A percentile compares a stretch with the other conserved stretches of the same genome.
Evolutionary conservation across 148 eudicot genomes (phyloP).

Genomic region (Persicaria maculosa): DNA sequence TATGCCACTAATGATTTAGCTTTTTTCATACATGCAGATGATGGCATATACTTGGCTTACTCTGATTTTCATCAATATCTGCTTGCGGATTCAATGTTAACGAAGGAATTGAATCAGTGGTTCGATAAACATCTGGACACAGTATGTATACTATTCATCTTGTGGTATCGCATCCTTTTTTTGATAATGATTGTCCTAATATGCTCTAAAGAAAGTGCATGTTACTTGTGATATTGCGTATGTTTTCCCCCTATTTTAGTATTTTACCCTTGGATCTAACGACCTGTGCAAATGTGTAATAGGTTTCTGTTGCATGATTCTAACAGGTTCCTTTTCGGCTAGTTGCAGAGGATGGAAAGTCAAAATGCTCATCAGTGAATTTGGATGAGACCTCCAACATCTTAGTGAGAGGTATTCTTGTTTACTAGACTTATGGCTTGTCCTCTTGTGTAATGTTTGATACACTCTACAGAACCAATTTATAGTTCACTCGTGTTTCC

Average conservation of each 20-base stretch:
- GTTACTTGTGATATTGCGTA: not conserved
- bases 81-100: slow-evolving; percentile 65
- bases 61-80: slow-evolving; percentile 84
- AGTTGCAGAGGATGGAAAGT: slow-evolving; percentile 96
- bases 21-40: slow-evolving; percentile 44
- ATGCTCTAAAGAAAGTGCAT: not conserved
- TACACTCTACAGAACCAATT: not conserved
- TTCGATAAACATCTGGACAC: slow-evolving; percentile 89
- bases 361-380: slow-evolving; percentile 87
- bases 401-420: slow-evolving; percentile 60
- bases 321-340: slow-evolving; percentile 82
- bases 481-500: not conserved
- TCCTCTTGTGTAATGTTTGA: not conserved
- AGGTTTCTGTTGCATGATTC: slow-evolving; percentile 14
- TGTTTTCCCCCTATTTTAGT: not conserved
- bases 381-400: slow-evolving; percentile 72
- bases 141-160: slow-evolving; percentile 32
- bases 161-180: not conserved
- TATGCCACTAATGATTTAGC: slow-evolving; percentile 14
- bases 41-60: slow-evolving; percentile 81
- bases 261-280: not conserved
- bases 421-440: not conserved
- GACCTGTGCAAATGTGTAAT: not conserved
- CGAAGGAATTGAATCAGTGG: slow-evolving; percentile 92
- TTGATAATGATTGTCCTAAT: not conserved